Conservation (phyloP, 1,139 yeast species). For the Lodderomyces parapsilosis region DNA sequence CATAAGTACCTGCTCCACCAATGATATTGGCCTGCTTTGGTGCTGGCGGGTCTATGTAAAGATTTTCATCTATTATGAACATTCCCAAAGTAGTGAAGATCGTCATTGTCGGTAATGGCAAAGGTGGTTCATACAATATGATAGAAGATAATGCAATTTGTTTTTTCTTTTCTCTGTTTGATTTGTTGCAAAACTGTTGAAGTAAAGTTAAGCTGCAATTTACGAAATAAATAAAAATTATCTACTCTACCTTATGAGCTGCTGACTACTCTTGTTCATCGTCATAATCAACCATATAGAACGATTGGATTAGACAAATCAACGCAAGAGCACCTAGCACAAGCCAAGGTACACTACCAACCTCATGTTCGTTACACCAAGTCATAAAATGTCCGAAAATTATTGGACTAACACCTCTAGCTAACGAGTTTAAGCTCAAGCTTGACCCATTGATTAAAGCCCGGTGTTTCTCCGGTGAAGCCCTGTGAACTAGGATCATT, state of each 20-base stretch:
- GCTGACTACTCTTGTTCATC: slow-evolving; percentile 14
- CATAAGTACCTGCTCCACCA: slow-evolving; percentile 92
- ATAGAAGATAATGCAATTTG: too few relatives aligned
- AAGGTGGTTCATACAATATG: too few relatives aligned
- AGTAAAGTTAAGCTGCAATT: background rate
- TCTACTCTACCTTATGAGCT: background rate
- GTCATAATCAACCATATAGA: slow-evolving; percentile 32
- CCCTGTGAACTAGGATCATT: slow-evolving; percentile 45
- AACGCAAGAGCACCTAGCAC: slow-evolving; percentile 36
- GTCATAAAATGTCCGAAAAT: slow-evolving; percentile 59
- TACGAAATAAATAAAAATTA: background rate
- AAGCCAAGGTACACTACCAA: slow-evolving; percentile 56
- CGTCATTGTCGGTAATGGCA: slow-evolving; percentile 11
- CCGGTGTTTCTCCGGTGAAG: slow-evolving; percentile 45
- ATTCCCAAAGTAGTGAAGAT: slow-evolving; percentile 72
- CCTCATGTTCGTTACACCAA: slow-evolving; percentile 37
- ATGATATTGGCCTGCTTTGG: slow-evolving; percentile 53
- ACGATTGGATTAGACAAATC: slow-evolving; percentile 31
- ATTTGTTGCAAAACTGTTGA: background rate
- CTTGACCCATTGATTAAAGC: slow-evolving; percentile 53
- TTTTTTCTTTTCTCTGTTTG: background rate
- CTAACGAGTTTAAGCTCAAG: slow-evolving; percentile 50
- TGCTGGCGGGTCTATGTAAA: slow-evolving; percentile 45
- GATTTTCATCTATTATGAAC: slow-evolving; percentile 90
- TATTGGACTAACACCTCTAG: slow-evolving; percentile 59